Conservation (phyloP, 1,284 basidiomycete genomes). For the Cryptococcus depauperatus region DNA sequence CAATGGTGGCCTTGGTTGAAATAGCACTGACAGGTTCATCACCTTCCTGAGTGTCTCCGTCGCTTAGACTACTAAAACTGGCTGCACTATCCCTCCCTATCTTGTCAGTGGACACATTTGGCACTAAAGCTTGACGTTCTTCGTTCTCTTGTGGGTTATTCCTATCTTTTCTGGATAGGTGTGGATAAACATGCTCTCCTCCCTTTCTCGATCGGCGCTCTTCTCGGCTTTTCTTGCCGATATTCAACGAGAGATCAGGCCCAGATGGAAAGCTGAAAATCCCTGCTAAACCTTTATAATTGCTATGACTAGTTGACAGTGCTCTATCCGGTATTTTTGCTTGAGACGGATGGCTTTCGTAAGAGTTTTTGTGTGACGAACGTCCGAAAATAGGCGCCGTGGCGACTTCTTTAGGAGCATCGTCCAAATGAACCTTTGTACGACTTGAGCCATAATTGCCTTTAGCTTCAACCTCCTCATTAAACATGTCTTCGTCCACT, state of each 20-base stretch:
- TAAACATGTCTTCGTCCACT: conserved; percentile 7
- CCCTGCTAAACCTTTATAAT: conserved; percentile 6
- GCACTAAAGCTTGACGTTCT: conserved; percentile 11
- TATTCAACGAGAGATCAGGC: conserved; percentile 15
- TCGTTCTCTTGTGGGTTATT: conserved; percentile 11
- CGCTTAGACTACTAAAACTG: neutral
- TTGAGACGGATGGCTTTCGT: neutral
- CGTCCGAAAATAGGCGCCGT: neutral
- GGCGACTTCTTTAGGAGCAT: neutral
- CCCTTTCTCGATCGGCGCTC: conserved; percentile 5
- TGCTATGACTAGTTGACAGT: neutral
- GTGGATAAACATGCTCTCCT: conserved; percentile 10
- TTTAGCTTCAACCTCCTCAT: conserved; percentile 1
- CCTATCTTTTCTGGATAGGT: conserved; percentile 7
- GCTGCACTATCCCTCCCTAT: neutral
- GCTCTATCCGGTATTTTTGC: neutral
- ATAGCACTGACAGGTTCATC: neutral
- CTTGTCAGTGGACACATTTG: conserved; percentile 1
- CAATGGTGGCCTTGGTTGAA: conserved; percentile 4
- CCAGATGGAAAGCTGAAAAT: conserved; percentile 17
- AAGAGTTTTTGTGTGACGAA: neutral
- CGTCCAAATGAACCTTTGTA: neutral
- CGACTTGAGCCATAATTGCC: neutral
- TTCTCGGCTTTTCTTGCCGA: conserved; percentile 2
- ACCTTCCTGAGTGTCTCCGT: neutral